Percentiles rank a stretch among this genome's conserved stretches.
phyloP scores from a whole-genome alignment of 345 rosid genomes.

The Citrus reticulata region DNA sequence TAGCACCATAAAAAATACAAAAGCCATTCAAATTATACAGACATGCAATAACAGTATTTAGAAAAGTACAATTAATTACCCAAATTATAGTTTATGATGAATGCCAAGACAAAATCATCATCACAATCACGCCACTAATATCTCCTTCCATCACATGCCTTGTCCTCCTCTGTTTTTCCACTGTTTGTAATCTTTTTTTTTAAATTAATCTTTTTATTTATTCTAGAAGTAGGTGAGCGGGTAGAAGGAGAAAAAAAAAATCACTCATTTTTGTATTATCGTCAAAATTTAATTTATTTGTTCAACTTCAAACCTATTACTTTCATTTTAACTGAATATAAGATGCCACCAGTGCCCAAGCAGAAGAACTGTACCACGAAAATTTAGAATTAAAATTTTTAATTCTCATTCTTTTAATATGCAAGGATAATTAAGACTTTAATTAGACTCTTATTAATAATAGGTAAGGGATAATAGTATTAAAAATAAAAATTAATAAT shows the following conservation, averaged over 20 bases:
- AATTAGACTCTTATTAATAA: too few species aligned
- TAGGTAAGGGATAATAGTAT: too few species aligned
- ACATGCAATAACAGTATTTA: neutral
- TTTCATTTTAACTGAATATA: too few species aligned
- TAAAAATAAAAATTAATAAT: too few species aligned
- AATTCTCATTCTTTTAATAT: too few species aligned
- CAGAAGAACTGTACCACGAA: too few species aligned
- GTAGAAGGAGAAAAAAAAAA: neutral
- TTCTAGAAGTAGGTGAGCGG: neutral
- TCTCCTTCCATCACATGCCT: constrained; percentile 32
- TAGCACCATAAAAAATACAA: neutral
- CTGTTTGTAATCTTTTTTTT: too few species aligned
- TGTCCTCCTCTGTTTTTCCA: constrained; percentile 6
- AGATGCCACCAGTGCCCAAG: too few species aligned
- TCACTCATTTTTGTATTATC: neutral
- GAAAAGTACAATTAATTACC: neutral
- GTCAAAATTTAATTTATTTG: too few species aligned
- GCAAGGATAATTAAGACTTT: too few species aligned
- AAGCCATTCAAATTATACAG: neutral
- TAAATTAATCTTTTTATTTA: neutral
- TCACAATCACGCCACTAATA: constrained; percentile 27
- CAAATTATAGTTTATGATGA: constrained; percentile 23
- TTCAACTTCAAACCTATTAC: too few species aligned
- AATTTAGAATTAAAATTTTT: too few species aligned
- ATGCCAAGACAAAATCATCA: constrained; percentile 45